Percentiles rank a stretch among this genome's conserved stretches.
Conservation (phyloP, 2,329 filamentous ascomycete species). For the Elsinoe necatrix region DNA sequence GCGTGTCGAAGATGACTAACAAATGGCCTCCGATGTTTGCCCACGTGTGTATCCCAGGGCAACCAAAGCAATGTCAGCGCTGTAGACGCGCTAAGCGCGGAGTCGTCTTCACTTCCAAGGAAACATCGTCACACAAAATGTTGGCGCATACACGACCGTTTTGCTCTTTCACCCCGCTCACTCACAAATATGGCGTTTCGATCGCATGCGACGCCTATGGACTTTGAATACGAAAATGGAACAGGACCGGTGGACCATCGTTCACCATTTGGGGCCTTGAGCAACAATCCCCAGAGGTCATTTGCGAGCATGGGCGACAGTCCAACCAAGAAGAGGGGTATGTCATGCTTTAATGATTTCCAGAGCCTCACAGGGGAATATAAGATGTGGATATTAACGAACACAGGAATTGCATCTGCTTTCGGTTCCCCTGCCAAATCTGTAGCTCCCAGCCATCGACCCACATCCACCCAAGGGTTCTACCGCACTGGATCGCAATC, state of each 20-base stretch:
- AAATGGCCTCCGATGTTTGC: not conserved
- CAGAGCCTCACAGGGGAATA: not conserved
- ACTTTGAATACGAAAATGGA: slow-evolving; percentile 45
- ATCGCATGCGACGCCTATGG: slow-evolving; percentile 42
- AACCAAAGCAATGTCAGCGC: not conserved
- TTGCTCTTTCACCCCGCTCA: not conserved
- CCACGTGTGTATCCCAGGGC: not conserved
- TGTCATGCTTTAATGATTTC: not conserved
- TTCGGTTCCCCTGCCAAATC: slow-evolving; percentile 44
- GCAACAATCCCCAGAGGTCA: slow-evolving; percentile 29
- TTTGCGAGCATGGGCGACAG: slow-evolving; percentile 14
- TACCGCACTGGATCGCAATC: slow-evolving; percentile 33
- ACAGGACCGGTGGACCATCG: slow-evolving; percentile 38
- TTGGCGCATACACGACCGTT: slow-evolving; percentile 7
- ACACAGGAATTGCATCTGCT: slow-evolving; percentile 25
- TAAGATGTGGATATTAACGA: not conserved
- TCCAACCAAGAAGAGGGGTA: slow-evolving; percentile 9
- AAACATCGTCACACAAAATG: slow-evolving; percentile 10
- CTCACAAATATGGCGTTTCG: slow-evolving; percentile 28
- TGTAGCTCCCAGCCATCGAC: slow-evolving; percentile 38
- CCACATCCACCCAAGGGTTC: slow-evolving; percentile 43
- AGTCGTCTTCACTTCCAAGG: not conserved
- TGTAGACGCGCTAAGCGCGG: slow-evolving; percentile 8
- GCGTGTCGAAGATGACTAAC: not conserved
- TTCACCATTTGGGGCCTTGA: slow-evolving; percentile 39